Evolutionary conservation across 306 rosid species (phyloP).

Genomic region (Vachellia pachyceras): DNA sequence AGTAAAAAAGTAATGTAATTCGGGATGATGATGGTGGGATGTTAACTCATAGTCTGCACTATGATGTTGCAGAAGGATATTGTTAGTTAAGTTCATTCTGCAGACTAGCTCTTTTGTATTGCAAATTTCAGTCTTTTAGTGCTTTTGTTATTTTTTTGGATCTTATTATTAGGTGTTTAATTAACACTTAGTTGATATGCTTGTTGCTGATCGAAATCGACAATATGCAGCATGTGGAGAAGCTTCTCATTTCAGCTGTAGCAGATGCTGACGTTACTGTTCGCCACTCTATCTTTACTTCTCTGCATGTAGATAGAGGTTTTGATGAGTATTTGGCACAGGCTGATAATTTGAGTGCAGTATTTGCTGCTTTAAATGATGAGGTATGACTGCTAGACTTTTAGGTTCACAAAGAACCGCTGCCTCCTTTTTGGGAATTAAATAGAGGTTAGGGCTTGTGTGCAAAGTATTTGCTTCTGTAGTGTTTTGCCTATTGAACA

Average conservation of each 20-base stretch:
- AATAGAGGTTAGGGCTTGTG: background rate
- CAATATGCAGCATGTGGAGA: conserved; percentile 87
- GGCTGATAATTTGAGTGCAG: conserved; percentile 92
- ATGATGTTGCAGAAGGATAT: conserved; percentile 11
- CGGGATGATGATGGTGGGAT: background rate
- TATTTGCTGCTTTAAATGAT: conserved; percentile 92
- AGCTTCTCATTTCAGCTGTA: conserved; percentile 96
- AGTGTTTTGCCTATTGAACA: background rate
- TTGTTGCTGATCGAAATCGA: conserved; percentile 42
- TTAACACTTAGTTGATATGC: conserved; percentile 9
- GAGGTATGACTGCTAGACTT: conserved; percentile 56
- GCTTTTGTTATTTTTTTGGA: conserved; percentile 1
- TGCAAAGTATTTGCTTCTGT: background rate
- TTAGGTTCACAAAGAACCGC: background rate
- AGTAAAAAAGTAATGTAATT: background rate
- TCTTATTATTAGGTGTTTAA: conserved; percentile 8
- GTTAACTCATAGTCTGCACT: background rate
- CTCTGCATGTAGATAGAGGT: conserved; percentile 87
- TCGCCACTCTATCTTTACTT: conserved; percentile 89
- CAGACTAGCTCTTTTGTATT: background rate
- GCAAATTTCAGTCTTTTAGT: conserved; percentile 7
- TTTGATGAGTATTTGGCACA: conserved; percentile 97
- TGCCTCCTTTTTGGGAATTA: background rate
- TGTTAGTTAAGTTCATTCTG: conserved; percentile 10
- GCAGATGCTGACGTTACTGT: conserved; percentile 96